phyloP scores from a whole-genome alignment of 495 filamentous ascomycete genomes.

The Trichoderma virens region DNA sequence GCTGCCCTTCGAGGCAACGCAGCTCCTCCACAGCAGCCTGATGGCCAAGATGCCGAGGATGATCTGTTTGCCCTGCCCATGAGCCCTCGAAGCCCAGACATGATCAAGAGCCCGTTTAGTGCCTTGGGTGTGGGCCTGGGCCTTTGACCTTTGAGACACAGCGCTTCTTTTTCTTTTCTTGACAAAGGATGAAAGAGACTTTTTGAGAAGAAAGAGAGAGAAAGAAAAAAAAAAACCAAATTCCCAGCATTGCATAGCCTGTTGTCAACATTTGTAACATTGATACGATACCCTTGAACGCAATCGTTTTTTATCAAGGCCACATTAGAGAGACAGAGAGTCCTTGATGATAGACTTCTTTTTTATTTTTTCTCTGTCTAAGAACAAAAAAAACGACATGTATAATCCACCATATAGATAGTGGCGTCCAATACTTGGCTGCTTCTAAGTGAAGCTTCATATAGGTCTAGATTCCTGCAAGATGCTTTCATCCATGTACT shows the following conservation, averaged over 20 bases:
- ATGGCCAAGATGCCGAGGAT: conserved; percentile 51
- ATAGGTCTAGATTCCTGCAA: too few species aligned
- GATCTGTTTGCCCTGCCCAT: conserved; percentile 75
- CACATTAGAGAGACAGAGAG: not conserved
- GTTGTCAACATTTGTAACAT: conserved; percentile 2
- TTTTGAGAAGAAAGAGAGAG: not conserved
- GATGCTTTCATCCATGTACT: too few species aligned
- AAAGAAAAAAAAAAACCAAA: not conserved
- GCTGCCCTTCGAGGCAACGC: conserved; percentile 32
- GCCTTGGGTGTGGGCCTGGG: conserved; percentile 15
- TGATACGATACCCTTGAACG: conserved; percentile 7
- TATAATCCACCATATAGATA: not conserved
- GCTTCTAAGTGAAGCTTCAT: too few species aligned
- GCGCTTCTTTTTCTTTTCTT: not conserved
- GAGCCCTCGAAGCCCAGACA: conserved; percentile 72
- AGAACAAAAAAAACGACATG: too few species aligned
- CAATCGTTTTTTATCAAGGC: not conserved
- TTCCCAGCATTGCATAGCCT: conserved; percentile 1
- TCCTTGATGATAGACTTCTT: not conserved
- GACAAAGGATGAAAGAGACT: not conserved
- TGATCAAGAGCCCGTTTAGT: conserved; percentile 65
- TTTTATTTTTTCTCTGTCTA: not conserved
- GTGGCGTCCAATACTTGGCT: too few species aligned
- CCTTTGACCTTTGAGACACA: not conserved
- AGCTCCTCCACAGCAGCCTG: conserved; percentile 22